Evolutionary conservation across 768 basidiomycete species (phyloP).

Genomic region (Tricholoma sp.): DNA sequence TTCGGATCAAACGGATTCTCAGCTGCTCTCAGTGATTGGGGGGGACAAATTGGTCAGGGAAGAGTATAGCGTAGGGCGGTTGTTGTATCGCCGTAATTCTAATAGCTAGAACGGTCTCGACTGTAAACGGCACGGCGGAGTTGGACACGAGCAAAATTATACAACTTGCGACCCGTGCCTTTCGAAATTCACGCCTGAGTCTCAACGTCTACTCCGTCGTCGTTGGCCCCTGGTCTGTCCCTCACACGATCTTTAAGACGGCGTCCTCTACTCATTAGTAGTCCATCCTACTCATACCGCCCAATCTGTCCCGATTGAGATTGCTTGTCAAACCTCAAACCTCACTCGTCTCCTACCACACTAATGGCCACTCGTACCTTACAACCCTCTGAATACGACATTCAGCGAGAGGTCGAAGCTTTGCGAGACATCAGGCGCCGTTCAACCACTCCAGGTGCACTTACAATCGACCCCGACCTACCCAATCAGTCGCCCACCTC

Average conservation of each 20-base stretch:
- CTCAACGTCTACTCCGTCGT: not conserved
- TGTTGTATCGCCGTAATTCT: too few species aligned
- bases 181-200: slow-evolving; percentile 3
- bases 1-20: not conserved
- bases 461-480: slow-evolving; percentile 88
- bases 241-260: not conserved
- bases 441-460: slow-evolving; percentile 77
- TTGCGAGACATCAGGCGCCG: slow-evolving; percentile 79
- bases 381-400: slow-evolving; percentile 81
- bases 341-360: slow-evolving; percentile 8
- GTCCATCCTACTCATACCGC: not conserved
- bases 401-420: slow-evolving; percentile 82
- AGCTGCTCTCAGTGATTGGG: not conserved
- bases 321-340: not conserved
- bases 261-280: not conserved
- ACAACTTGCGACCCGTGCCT: slow-evolving; percentile 4
- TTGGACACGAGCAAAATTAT: slow-evolving; percentile 18
- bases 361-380: slow-evolving; percentile 41
- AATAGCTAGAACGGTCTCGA: too few species aligned
- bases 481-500: slow-evolving; percentile 64
- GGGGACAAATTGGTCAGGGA: not conserved
- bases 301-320: slow-evolving; percentile 5
- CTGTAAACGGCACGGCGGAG: slow-evolving; percentile 11
- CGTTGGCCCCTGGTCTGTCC: not conserved
- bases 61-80: not conserved